These are phyloP conservation scores for Hydrangea macrophylla DNA, from an alignment of 148 eudicot genomes.

Conservation along the genomic window DNA sequence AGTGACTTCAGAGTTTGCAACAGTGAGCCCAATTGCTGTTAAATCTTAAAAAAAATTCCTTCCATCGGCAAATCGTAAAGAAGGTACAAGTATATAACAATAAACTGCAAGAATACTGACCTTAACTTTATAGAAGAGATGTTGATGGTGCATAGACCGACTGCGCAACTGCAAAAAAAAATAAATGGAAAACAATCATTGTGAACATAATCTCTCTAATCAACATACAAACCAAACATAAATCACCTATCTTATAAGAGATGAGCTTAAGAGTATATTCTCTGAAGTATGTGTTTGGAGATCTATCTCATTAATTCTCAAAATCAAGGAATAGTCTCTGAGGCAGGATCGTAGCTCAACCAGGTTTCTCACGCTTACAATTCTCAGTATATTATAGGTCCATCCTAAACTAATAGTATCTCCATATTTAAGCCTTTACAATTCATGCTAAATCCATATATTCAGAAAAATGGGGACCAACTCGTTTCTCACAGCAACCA, in stretches of 20 bases:
- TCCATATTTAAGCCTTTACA: not conserved
- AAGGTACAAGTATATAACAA: not conserved
- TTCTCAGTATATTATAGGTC: not conserved
- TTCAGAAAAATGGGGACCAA: not conserved
- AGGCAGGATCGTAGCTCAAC: not conserved
- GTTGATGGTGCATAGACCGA: slow-evolving; percentile 21
- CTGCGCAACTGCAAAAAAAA: slow-evolving; percentile 29
- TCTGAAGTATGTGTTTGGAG: no score
- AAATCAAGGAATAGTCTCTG: not conserved
- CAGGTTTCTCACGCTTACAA: not conserved
- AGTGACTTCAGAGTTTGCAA: not conserved
- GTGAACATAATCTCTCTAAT: not conserved
- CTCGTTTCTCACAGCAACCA: not conserved
- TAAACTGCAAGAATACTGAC: slow-evolving; percentile 14
- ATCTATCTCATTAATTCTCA: not conserved
- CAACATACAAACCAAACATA: not conserved
- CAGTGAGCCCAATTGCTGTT: not conserved
- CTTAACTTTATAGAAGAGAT: slow-evolving; percentile 25
- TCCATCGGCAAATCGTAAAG: not conserved
- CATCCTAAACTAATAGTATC: not conserved
- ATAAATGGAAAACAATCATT: not conserved
- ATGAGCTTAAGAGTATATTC: not conserved
- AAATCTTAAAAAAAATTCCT: slow-evolving; percentile 1
- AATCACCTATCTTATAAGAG: not conserved
- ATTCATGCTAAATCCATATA: not conserved